Evolutionary conservation across 139 green algal genomes (phyloP), one percentile per base, ranked within the genome.

Genomic region (Chlorella sorokiniana): DNA sequence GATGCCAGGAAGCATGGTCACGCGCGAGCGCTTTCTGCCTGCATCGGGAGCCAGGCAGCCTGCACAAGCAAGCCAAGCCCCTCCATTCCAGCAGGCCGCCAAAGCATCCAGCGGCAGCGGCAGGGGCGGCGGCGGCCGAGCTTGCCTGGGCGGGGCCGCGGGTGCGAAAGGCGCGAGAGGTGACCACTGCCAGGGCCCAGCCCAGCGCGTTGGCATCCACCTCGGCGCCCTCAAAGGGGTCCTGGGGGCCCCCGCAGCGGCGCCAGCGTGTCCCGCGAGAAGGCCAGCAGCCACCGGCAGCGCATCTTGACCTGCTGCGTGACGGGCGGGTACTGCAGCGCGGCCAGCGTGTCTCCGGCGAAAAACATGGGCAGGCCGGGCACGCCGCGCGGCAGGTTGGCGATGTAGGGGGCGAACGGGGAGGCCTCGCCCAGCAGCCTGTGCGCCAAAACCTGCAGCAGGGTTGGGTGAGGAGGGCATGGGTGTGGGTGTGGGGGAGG

Each of bases 321-420:
- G 1, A 96, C 85, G 1, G 92, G 91, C 0, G 93, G 91, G 84
- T 96, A 96, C 73, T 96, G 86, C 27, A 96, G 73, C 23, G 87
- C 84, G 7, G 82, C 75, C 4, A 97, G 79, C 2, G 89, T 81
- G 5, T 89, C 75, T 2, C 74, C 42, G 20, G 52, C 31, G 40
- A 92, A 97, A 79, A 97, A 97, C 76, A 97, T 92, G 25, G 94
- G 94, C 41, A 97, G 78, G 33, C 94, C 94, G 4, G 82, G 54
- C 29, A 96, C 68, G 18, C 61, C 52, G 31, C 33, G 38, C 35
- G 93, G 93, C 40, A 97, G 87, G 61, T 89, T 72, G 38, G 56
- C 11, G 37, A 96, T 88, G 85, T 97, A 97, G 1, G 85, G 38
- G 0, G 70, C 65, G 59, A 93, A 95, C 8, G 41, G 44, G 33